Evolutionary conservation across 2,329 filamentous ascomycete genomes (phyloP).

Genomic region (Epichloe sylvatica): DNA sequence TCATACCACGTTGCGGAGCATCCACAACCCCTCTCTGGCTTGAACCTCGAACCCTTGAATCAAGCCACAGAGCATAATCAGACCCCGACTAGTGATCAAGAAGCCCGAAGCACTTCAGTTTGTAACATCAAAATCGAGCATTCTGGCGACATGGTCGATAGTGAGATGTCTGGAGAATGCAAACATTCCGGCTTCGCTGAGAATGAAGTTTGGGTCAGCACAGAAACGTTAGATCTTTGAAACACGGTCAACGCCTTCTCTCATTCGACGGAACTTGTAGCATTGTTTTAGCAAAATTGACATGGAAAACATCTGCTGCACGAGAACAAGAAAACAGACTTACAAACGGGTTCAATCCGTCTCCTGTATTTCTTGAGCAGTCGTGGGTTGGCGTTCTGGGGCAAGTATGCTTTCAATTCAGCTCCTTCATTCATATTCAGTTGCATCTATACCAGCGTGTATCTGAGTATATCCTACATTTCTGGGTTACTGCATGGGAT

Average conservation of each 20-base stretch:
- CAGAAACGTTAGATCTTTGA: slow-evolving; percentile 5
- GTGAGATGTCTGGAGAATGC: slow-evolving; percentile 7
- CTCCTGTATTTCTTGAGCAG: background rate
- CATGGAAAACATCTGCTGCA: background rate
- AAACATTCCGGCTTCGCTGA: slow-evolving; percentile 12
- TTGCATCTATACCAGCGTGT: slow-evolving; percentile 2
- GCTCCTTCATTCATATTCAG: background rate
- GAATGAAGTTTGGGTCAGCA: slow-evolving; percentile 5
- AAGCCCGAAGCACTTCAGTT: slow-evolving; percentile 3
- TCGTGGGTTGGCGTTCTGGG: background rate
- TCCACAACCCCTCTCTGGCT: slow-evolving; percentile 11
- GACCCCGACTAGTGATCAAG: slow-evolving; percentile 7
- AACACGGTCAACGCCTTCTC: background rate
- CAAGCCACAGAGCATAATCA: slow-evolving; percentile 10
- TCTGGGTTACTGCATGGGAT: slow-evolving; percentile 7
- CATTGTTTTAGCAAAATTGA: background rate
- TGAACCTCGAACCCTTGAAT: slow-evolving; percentile 19
- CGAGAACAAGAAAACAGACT: background rate
- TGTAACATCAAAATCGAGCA: slow-evolving; percentile 14
- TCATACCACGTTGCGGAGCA: slow-evolving; percentile 13
- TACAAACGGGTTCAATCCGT: background rate
- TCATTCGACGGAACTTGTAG: background rate
- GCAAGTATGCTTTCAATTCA: background rate
- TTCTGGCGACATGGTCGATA: slow-evolving; percentile 13
- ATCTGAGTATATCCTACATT: slow-evolving; percentile 1